Evolutionary conservation across 129 eudicot genomes (phyloP).

Genomic region (Heracleum sosnowskyi): DNA sequence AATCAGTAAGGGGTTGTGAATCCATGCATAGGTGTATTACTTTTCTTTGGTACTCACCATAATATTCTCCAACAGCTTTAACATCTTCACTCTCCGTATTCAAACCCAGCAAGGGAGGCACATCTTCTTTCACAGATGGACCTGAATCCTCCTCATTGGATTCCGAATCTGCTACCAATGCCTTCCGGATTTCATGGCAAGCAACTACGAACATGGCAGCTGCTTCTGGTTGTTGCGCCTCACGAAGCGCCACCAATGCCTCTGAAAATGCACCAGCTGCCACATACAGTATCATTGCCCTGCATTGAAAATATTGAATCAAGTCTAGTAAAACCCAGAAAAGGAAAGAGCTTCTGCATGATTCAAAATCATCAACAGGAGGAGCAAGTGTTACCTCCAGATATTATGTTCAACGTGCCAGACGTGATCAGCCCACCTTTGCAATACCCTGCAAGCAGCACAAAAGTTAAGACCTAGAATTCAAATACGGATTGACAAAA

Average conservation of each 20-base stretch:
- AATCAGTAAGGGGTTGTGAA: slow-evolving; percentile 61
- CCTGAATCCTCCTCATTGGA: slow-evolving; percentile 43
- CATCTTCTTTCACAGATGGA: slow-evolving; percentile 35
- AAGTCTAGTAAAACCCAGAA: not conserved
- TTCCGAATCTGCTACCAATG: slow-evolving; percentile 40
- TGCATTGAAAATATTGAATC: slow-evolving; percentile 18
- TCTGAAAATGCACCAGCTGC: slow-evolving; percentile 91
- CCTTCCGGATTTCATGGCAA: slow-evolving; percentile 66
- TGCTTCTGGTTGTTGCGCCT: slow-evolving; percentile 83
- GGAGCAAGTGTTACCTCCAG: slow-evolving; percentile 62
- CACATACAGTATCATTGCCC: slow-evolving; percentile 83
- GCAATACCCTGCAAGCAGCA: slow-evolving; percentile 69
- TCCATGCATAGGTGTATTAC: slow-evolving; percentile 93
- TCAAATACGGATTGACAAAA: not conserved
- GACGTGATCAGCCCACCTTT: slow-evolving; percentile 95
- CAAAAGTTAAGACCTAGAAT: not conserved
- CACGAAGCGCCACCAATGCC: slow-evolving; percentile 76
- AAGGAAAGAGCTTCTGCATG: not conserved
- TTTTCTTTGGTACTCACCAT: slow-evolving; percentile 78
- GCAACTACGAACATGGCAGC: slow-evolving; percentile 89
- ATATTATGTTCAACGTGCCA: slow-evolving; percentile 78
- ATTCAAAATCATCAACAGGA: not conserved
- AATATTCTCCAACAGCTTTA: slow-evolving; percentile 64
- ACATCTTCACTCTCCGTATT: slow-evolving; percentile 63
- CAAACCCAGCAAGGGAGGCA: slow-evolving; percentile 45